Base-by-base conservation (phyloP, 805 yeast genomes). In the Yarrowia sp. region DNA sequence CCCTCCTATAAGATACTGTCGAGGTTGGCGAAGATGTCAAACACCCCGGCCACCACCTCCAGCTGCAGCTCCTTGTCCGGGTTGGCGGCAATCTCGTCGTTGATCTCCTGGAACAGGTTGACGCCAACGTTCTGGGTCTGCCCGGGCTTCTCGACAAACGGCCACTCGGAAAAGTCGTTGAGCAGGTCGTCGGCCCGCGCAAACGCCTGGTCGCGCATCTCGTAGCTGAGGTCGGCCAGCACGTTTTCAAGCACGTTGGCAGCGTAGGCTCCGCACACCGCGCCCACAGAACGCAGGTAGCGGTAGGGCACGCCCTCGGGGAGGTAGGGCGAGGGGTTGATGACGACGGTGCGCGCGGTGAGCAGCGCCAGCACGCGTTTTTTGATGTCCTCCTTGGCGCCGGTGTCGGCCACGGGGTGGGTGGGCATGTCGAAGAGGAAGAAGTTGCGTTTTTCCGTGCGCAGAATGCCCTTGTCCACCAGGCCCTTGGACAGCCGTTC, bases 381-480 rank as follows among this genome's bases (percentile, higher is more conserved):
- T 62, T 85, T 84, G 62, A 94, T 81, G 62, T 85, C 84, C 67
- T 90, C 96, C 75, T 94, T 94, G 55, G 96, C 85, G 66, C 84
- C 77, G 44, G 87, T 81, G 74, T 94, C 99, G 31, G 92, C 87
- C 13, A 94, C 83, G 7, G 99, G 99, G 74, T 96, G 99, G 8
- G 99, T 94, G 29, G 99, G 97, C 97, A 94, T 94, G 74, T 94
- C 99, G 69, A 94, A 94, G 61, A 94, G 78, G 70, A 94, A 84
- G 72, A 94, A 94, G 76, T 90, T 94, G 73, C 92, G 90, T 74
- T 96, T 84, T 75, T 94, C 99, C 7, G 99, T 94, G 77, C 97
- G 86, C 70, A 96, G 81, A 47, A 94, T 86, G 21, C 99, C 98
- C 76, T 94, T 94, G 74, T 94, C 99, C 36, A 96, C 99, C 60